Base-by-base conservation (phyloP, 164 flowering plant species). In the Vitis cinerea region DNA sequence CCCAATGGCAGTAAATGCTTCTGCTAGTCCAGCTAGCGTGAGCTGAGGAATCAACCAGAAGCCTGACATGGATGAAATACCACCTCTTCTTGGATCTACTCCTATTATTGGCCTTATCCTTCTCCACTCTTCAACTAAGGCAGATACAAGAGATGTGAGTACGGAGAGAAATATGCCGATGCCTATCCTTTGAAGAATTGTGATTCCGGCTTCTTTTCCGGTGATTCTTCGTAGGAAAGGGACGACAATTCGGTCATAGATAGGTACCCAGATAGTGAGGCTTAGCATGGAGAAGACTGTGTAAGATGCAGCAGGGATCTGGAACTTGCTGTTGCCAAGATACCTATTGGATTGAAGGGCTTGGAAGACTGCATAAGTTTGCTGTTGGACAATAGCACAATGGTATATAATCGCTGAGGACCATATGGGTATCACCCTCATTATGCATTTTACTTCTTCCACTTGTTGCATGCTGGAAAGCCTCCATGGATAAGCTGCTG, bases 391-490 rank as follows among this genome's bases (percentile, higher is more conserved):
- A 3, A 79, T 31, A 6, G 75, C 61, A 16, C 60, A 31, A 15
- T 53, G 52, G 70, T 68, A 78, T 8, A 81, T 15, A 3, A 75
- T 13, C 9, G 51, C 75, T 5, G 84, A 59, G 4, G 72, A 72
- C 88, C 91, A 94, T 19, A 94, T 83, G 8, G 99, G 98, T 1
- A 92, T 62, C 19, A 92, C 81, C 72, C 94, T 79, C 7, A 87
- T 10, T 13, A 94, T 9, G 77, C 98, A 89, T 65, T 94, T 94
- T 48, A 81, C 80, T 74, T 92, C 94, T 74, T 94, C 99, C 12
- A 88, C 87, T 72, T 90, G 90, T 70, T 94, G 97, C 72, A 89
- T 65, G 5, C 78, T 78, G 83, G 90, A 77, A 2, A 94, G 90
- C 54, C 71, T 78, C 99, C 99, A 92, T 37, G 91, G 89, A 72